These are phyloP conservation scores for Citrullus colocynthis DNA, from an alignment of 306 rosid genomes.

Conservation along the genomic window DNA sequence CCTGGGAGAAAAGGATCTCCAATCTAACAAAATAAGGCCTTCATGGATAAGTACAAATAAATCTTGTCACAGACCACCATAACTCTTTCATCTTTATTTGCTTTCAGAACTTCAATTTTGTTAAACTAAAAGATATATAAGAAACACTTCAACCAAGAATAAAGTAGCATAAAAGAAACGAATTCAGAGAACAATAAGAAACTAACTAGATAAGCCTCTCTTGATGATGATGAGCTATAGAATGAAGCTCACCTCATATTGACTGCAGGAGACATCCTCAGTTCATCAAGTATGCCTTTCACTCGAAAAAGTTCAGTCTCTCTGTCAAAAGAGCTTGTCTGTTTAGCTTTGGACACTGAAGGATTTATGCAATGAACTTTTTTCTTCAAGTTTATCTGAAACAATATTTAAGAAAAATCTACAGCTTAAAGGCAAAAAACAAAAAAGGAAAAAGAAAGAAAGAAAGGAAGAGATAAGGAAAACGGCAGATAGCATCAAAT, in stretches of 20 bases:
- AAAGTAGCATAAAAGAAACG: neutral
- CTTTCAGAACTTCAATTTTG: neutral
- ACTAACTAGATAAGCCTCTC: neutral
- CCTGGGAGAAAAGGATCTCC: too few species aligned
- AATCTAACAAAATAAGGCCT: too few species aligned
- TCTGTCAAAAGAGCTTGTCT: neutral
- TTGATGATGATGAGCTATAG: neutral
- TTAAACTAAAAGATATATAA: neutral
- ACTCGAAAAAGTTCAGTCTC: neutral
- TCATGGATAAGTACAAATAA: too few species aligned
- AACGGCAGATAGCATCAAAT: neutral
- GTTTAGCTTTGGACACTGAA: neutral
- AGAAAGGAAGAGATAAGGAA: neutral
- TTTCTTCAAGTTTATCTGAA: neutral
- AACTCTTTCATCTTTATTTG: neutral
- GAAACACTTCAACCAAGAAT: neutral
- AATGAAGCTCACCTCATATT: neutral
- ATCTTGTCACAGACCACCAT: too few species aligned
- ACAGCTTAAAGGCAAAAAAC: neutral
- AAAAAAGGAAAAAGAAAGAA: neutral
- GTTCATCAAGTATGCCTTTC: neutral
- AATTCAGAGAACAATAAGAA: neutral
- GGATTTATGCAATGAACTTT: neutral
- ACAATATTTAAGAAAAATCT: neutral
- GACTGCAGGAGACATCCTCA: constrained; percentile 1